Base-by-base conservation (phyloP, 1,139 yeast genomes). In the Pichiaceae sp. region DNA sequence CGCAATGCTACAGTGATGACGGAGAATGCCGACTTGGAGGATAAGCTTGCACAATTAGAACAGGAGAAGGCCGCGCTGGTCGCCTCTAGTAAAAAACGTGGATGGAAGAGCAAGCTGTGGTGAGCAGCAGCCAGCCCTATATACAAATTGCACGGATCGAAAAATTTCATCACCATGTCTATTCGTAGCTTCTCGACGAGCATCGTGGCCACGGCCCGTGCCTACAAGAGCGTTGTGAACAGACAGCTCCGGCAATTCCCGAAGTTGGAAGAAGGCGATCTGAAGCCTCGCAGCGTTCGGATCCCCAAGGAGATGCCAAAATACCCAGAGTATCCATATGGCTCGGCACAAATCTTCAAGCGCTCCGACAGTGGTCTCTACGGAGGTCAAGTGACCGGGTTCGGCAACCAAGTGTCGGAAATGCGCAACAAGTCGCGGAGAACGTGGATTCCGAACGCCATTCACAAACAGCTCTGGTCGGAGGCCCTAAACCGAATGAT, bases 351-450 rank as follows among this genome's bases (percentile, higher is more conserved):
- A 40, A 68, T 77, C 46, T 89, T 78, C 65, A 87, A 87, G 57
- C 81, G 89, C 60, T 79, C 89, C 49, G 85, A 89, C 58, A 66
- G 81, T 40, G 97, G 97, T 7, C 69, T 91, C 35, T 89, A 74
- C 57, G 98, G 97, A 18, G 97, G 96, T 15, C 74, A 82, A 41
- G 84, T 81, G 55, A 75, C 86, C 42, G 78, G 76, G 48, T 72
- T 78, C 45, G 93, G 95, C 46, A 75, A 85, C 60, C 74, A 77
- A 41, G 72, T 89, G 43, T 77, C 95, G 12, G 95, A 86, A 56
- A 61, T 66, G 45, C 72, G 72, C 47, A 83, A 82, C 60, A 84
- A 82, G 59, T 75, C 75, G 40, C 74, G 79, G 57, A 71, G 96
- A 56, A 70, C 74, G 29, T 91, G 93, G 76, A 64, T 70, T 49